Evolutionary conservation across 768 basidiomycete species (phyloP), one percentile per base, ranked within the genome.

Genomic region (Suillus occidentalis): DNA sequence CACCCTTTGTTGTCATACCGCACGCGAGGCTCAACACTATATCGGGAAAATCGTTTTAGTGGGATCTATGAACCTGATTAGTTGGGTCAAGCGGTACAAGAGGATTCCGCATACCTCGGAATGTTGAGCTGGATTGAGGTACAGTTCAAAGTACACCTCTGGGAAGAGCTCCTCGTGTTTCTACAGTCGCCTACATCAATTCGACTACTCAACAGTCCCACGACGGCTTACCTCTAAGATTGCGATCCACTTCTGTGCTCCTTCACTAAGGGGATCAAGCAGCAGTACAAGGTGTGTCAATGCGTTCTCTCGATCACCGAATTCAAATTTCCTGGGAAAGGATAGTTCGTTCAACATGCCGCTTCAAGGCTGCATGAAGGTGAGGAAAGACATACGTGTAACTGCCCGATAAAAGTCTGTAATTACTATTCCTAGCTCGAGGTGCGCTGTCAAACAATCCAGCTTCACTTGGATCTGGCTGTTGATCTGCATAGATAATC

Each of bases 31-130:
- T 79, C 72, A 6, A 95, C 77, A 61, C 87, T 89, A 72, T 89
- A 94, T 8, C 92, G 89, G 74, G 97, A 99, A 81, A 98, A 99
- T 20, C 90, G 85, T 75, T 97, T 98, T 50, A 99, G 78, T 0
- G 95, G 95, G 34, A 97, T 80, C 92, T 97, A 66, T 2, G 34
- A 52, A 62, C 22, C 13, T 1, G 25, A 10, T 61, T 62, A 47
- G 70, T 40, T 57, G 36, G 37, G n/a, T 7, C 22, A 22, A 31
- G n/a, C 2, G 52, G n/a, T 16, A 55, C 18, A 8, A 43, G 45
- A 36, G 0, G 20, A 55, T 1, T 40, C 18, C 4, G 52, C 83
- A 36, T 65, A 94, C 94, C 78, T 98, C 95, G 2, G 76, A 73
- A 66, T 89, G 83, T 34, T 74, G 78, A 0, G 82, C 76, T 1